A percentile compares a stretch with the other conserved stretches of the same genome.
phyloP scores from a whole-genome alignment of 352 stramenopile species.

The Globisporangium nunn region DNA sequence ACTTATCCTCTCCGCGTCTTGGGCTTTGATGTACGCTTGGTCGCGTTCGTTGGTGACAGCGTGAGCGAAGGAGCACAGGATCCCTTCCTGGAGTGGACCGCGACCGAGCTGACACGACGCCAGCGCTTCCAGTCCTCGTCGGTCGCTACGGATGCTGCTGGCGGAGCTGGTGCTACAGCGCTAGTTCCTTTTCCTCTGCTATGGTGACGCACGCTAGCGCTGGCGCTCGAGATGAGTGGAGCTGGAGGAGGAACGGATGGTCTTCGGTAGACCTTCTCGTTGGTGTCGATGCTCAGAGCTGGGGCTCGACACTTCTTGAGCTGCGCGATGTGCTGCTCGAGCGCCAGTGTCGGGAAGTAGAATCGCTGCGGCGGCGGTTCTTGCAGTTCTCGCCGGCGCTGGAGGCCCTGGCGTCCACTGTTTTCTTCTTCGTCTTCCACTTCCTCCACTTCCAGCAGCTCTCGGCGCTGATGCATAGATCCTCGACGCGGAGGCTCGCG shows the following conservation, averaged over 20 bases:
- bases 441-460: background rate
- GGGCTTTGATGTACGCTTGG: background rate
- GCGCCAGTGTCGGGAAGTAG: conserved; percentile 10
- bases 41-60: background rate
- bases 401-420: background rate
- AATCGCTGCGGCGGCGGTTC: background rate
- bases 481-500: background rate
- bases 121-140: conserved; percentile 26
- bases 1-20: too few species aligned
- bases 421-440: background rate
- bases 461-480: background rate
- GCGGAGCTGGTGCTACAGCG: too few species aligned
- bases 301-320: background rate
- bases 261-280: background rate
- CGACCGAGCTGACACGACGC: conserved; percentile 16
- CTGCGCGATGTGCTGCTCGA: conserved; percentile 2
- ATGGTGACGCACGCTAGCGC: background rate
- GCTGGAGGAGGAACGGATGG: background rate
- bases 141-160: background rate
- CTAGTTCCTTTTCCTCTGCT: background rate
- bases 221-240: background rate
- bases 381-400: background rate
- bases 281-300: background rate
- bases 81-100: conserved; percentile 3
- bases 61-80: background rate